These are phyloP conservation scores for Saccharomyces kudriavzevii DNA, from an alignment of 805 yeast genomes.

Conservation along the genomic window DNA sequence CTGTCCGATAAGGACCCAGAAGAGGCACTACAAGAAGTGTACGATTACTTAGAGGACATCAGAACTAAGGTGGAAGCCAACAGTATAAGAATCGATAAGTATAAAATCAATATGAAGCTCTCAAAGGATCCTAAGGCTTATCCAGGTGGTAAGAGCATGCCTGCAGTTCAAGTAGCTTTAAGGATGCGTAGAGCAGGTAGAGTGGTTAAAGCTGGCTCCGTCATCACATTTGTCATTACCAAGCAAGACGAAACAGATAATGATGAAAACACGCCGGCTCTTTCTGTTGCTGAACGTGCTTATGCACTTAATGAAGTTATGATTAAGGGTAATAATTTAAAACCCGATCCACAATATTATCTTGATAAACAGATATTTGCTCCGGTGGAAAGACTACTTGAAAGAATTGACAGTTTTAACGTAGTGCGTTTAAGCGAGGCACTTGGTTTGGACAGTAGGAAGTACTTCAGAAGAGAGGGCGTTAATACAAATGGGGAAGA, in stretches of 20 bases:
- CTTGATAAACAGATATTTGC: constrained; percentile 83
- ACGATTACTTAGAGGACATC: constrained; percentile 59
- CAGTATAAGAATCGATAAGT: constrained; percentile 57
- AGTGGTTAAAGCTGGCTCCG: constrained; percentile 80
- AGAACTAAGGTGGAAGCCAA: constrained; percentile 49
- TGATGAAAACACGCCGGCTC: constrained; percentile 4
- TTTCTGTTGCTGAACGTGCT: constrained; percentile 69
- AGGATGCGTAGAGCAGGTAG: constrained; percentile 77
- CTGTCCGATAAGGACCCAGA: constrained; percentile 70
- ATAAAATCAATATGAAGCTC: constrained; percentile 74
- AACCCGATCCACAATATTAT: constrained; percentile 72
- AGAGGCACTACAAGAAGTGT: constrained; percentile 62
- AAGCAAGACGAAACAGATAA: constrained; percentile 35
- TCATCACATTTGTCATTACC: constrained; percentile 78
- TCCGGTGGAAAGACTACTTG: constrained; percentile 82
- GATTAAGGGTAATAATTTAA: constrained; percentile 39
- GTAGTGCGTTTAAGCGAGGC: constrained; percentile 65
- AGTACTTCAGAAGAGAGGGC: constrained; percentile 39
- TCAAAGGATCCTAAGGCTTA: constrained; percentile 85
- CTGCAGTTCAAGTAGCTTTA: constrained; percentile 87
- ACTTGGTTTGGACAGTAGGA: constrained; percentile 68
- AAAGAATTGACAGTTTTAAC: constrained; percentile 81
- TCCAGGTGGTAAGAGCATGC: constrained; percentile 72
- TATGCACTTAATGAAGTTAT: constrained; percentile 70
- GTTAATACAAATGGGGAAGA: constrained; percentile 21